Percentiles rank a stretch among this genome's conserved stretches.
phyloP scores from a whole-genome alignment of 2,329 filamentous ascomycete species.

The Beauveria medogensis region DNA sequence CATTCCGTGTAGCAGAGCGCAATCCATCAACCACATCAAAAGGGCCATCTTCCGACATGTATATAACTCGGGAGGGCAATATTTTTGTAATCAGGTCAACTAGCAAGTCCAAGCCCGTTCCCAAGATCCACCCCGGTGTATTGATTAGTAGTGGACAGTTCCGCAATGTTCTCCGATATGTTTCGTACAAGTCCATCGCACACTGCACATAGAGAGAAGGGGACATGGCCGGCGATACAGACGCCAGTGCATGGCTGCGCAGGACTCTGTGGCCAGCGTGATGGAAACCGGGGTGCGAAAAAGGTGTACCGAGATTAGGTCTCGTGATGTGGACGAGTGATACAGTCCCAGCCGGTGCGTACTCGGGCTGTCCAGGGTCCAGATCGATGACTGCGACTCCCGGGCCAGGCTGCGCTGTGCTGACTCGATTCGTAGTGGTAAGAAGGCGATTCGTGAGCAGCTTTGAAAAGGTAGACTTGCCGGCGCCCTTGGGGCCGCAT shows the following conservation, averaged over 20 bases:
- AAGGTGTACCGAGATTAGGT: conserved; percentile 59
- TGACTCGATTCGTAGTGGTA: conserved; percentile 31
- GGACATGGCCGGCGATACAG: conserved; percentile 57
- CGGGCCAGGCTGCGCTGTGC: conserved; percentile 9
- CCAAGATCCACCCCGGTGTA: conserved; percentile 65
- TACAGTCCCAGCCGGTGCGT: conserved; percentile 59
- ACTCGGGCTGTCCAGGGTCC: conserved; percentile 72
- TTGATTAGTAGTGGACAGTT: conserved; percentile 59
- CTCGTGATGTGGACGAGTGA: conserved; percentile 54
- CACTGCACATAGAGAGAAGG: conserved; percentile 59
- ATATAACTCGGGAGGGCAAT: conserved; percentile 54
- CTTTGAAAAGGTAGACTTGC: conserved; percentile 67
- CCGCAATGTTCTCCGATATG: conserved; percentile 41
- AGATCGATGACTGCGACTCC: conserved; percentile 59
- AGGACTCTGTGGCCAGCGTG: conserved; percentile 33
- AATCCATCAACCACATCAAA: conserved; percentile 48
- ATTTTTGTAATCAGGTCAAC: conserved; percentile 45
- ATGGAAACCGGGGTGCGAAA: conserved; percentile 45
- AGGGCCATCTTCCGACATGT: conserved; percentile 59
- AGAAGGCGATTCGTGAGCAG: conserved; percentile 59
- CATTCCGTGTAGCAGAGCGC: conserved; percentile 32
- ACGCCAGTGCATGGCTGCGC: conserved; percentile 58
- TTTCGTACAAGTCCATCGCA: conserved; percentile 51
- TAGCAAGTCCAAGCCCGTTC: conserved; percentile 59
- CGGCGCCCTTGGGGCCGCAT: conserved; percentile 63